phyloP scores from a whole-genome alignment of 305 asterid species.

The Fraxinus velutina region DNA sequence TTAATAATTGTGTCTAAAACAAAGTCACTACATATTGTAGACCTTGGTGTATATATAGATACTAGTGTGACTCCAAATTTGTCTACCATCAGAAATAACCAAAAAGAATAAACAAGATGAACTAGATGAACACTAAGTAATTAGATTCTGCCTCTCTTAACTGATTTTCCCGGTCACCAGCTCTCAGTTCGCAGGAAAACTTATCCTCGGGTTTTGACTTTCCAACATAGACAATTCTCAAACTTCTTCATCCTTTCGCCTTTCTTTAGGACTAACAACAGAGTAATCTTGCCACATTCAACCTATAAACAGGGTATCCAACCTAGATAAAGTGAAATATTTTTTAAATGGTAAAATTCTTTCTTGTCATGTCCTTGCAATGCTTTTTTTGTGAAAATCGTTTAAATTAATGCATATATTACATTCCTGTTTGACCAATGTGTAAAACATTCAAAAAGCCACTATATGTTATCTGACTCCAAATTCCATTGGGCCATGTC shows the following conservation, averaged over 20 bases:
- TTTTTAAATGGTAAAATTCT: background rate
- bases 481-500: background rate
- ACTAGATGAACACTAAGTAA: background rate
- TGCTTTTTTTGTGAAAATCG: background rate
- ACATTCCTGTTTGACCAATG: background rate
- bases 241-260: background rate
- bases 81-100: background rate
- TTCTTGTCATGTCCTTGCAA: background rate
- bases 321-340: background rate
- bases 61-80: background rate
- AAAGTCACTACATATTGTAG: background rate
- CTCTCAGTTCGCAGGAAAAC: background rate
- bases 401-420: background rate
- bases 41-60: background rate
- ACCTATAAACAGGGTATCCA: background rate
- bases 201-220: background rate
- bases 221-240: background rate
- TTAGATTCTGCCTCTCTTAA: background rate
- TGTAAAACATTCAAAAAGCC: background rate
- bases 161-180: background rate
- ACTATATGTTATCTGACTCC: background rate
- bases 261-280: background rate
- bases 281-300: background rate
- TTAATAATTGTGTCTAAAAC: background rate
- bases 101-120: background rate